A percentile compares a stretch with the other conserved stretches of the same genome.
Evolutionary conservation across 768 basidiomycete species (phyloP).

Genomic region (Mycena epipterygia): DNA sequence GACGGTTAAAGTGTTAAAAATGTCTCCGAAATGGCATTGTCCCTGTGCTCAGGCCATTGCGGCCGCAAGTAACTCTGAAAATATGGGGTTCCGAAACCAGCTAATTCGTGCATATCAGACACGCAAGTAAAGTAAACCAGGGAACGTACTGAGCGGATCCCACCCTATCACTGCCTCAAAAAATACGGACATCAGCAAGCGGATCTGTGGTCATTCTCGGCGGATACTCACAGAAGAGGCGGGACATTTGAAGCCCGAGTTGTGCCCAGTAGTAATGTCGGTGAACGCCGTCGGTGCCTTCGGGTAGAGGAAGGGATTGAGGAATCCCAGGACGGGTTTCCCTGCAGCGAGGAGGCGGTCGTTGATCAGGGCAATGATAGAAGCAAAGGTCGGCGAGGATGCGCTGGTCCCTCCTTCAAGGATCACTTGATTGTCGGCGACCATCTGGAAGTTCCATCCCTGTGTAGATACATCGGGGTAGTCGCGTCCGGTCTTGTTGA

Average conservation of each 20-base stretch:
- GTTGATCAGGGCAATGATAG: conserved; percentile 58
- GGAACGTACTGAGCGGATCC: conserved; percentile 14
- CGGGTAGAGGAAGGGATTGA: conserved; percentile 16
- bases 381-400: conserved; percentile 58
- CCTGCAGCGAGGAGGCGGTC: conserved; percentile 52
- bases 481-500: conserved; percentile 34
- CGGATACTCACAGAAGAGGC: background rate
- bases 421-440: conserved; percentile 4
- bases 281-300: conserved; percentile 18
- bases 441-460: conserved; percentile 25
- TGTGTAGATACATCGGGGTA: conserved; percentile 38
- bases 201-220: conserved; percentile 1
- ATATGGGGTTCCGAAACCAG: no score
- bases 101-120: no score
- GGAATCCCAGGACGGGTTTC: conserved; percentile 46
- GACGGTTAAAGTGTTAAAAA: no score
- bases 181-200: background rate
- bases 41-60: no score
- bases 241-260: conserved; percentile 27
- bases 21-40: no score
- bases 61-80: no score
- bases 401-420: conserved; percentile 45
- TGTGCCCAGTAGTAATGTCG: conserved; percentile 23
- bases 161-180: conserved; percentile 17
- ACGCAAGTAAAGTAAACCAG: no score